phyloP scores from a whole-genome alignment of 306 rosid genomes.

The Begonia masoniana region DNA sequence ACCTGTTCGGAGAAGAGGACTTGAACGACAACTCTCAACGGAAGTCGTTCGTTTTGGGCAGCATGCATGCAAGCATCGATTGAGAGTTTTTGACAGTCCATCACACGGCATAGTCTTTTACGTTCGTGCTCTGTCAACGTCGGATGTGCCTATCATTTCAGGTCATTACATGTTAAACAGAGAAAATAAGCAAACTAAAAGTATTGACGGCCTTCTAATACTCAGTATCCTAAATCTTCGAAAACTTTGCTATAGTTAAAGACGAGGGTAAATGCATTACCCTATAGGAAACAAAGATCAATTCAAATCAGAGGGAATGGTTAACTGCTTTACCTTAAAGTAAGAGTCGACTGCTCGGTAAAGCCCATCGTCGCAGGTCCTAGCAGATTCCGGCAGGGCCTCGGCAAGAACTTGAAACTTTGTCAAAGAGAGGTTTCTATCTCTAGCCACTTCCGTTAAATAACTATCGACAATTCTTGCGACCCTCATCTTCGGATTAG shows the following conservation, averaged over 20 bases:
- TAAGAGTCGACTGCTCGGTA: constrained; percentile 95
- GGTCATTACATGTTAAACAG: no score
- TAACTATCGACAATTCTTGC: constrained; percentile 97
- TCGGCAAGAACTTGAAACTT: constrained; percentile 98
- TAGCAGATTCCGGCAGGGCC: constrained; percentile 97
- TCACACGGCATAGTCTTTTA: constrained; percentile 85
- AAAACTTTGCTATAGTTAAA: no score
- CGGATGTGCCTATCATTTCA: constrained; percentile 68
- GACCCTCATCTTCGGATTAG: constrained; percentile 82
- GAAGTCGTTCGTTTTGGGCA: constrained; percentile 94
- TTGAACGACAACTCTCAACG: constrained; percentile 87
- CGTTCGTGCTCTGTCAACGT: constrained; percentile 92
- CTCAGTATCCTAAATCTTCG: no score
- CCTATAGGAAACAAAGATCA: no score
- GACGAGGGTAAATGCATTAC: no score
- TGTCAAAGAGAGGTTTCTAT: constrained; percentile 80
- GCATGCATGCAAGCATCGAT: constrained; percentile 98
- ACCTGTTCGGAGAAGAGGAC: constrained; percentile 93
- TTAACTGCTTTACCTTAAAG: constrained; percentile 48
- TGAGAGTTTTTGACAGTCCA: constrained; percentile 97
- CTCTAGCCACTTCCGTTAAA: constrained; percentile 91
- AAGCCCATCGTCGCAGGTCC: constrained; percentile 96
- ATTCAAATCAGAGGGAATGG: not conserved
- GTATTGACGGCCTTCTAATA: no score
- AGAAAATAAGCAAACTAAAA: no score